Conservation (phyloP, 2,329 filamentous ascomycete genomes). For the Drechslerella coelobrocha region DNA sequence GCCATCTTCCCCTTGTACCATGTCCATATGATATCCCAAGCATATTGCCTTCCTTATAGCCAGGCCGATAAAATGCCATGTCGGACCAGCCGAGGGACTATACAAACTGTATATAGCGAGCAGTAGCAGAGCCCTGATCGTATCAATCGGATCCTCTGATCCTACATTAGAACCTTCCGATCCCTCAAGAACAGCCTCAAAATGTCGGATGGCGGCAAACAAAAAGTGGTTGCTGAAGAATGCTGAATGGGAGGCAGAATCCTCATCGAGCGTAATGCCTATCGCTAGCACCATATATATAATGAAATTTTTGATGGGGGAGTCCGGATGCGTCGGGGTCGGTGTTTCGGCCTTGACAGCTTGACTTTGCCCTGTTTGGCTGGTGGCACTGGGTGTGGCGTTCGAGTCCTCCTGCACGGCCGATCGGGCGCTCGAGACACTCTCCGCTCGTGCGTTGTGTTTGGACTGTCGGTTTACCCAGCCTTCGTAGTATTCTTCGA, state of each 20-base stretch:
- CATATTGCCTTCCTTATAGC: conserved; percentile 47
- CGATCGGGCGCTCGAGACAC: conserved; percentile 32
- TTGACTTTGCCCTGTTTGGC: conserved; percentile 20
- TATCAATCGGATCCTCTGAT: conserved; percentile 48
- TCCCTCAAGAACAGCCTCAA: conserved; percentile 46
- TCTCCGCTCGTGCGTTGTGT: conserved; percentile 34
- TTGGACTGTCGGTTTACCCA: conserved; percentile 48
- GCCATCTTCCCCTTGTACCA: conserved; percentile 44
- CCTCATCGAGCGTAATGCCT: conserved; percentile 46
- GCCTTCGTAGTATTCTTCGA: conserved; percentile 46
- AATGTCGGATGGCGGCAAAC: conserved; percentile 48
- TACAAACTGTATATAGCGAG: conserved; percentile 49
- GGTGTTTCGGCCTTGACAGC: conserved; percentile 21
- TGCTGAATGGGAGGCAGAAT: conserved; percentile 41
- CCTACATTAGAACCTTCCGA: conserved; percentile 47
- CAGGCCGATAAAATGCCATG: conserved; percentile 50
- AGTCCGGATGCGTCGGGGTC: conserved; percentile 38
- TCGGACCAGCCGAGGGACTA: conserved; percentile 43
- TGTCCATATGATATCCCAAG: conserved; percentile 49
- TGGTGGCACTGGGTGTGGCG: conserved; percentile 21
- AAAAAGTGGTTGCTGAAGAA: conserved; percentile 50
- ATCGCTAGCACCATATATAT: conserved; percentile 51
- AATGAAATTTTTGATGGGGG: conserved; percentile 49
- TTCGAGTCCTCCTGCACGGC: conserved; percentile 38
- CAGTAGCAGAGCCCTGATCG: conserved; percentile 39